Evolutionary conservation across 2,329 filamentous ascomycete species (phyloP).

Genomic region (Sarocladiaceae sp.): DNA sequence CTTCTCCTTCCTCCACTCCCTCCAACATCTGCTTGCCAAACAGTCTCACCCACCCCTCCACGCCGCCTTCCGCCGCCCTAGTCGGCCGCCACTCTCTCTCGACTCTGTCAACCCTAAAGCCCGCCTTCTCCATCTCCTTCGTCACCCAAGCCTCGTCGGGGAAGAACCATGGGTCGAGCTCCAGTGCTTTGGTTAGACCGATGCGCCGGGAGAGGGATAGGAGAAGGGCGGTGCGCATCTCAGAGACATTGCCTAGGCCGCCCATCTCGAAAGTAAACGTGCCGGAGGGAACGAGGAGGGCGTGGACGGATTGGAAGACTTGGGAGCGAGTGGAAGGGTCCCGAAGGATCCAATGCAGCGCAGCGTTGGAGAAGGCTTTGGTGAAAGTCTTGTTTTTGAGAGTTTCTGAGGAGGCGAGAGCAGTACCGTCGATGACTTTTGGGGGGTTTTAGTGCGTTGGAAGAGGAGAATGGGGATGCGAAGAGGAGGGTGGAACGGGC

Average conservation of each 20-base stretch:
- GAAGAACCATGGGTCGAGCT: constrained; percentile 64
- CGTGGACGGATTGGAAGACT: constrained; percentile 48
- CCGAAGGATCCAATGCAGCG: constrained; percentile 61
- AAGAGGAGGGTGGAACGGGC: background rate
- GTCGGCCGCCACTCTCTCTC: constrained; percentile 64
- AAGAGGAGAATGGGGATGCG: background rate
- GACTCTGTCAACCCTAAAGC: constrained; percentile 42
- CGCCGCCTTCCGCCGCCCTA: constrained; percentile 47
- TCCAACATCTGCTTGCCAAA: constrained; percentile 57
- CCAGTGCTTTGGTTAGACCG: constrained; percentile 39
- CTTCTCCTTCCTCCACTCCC: constrained; percentile 34
- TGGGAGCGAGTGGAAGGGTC: constrained; percentile 31
- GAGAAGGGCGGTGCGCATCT: constrained; percentile 54
- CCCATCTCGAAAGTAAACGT: constrained; percentile 65
- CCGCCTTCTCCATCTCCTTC: constrained; percentile 36
- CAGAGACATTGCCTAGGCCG: constrained; percentile 60
- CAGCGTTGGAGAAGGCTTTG: constrained; percentile 62
- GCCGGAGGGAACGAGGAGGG: constrained; percentile 48
- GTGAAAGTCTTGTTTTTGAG: constrained; percentile 34
- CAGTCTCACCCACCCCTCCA: constrained; percentile 60
- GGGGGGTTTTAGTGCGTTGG: constrained; percentile 1
- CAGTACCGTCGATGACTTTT: constrained; percentile 40
- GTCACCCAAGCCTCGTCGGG: constrained; percentile 56
- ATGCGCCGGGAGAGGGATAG: constrained; percentile 45
- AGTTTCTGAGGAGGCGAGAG: constrained; percentile 25